Evolutionary conservation across 305 asterid genomes (phyloP).

Genomic region (Solanum hybrid): DNA sequence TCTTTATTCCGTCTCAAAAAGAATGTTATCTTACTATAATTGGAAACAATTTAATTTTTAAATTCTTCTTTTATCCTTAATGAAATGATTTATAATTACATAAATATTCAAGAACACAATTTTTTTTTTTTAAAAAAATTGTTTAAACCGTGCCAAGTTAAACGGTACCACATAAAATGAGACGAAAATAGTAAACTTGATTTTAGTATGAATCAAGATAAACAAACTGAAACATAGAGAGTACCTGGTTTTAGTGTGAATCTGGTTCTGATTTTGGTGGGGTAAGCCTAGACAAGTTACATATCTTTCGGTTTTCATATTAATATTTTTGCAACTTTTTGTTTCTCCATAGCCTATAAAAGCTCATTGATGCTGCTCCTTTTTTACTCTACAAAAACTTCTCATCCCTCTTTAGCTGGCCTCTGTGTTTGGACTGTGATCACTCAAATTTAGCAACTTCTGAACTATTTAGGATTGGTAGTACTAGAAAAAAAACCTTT

Average conservation of each 20-base stretch:
- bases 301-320: conserved; percentile 28
- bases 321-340: conserved; percentile 6
- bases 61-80: too few species aligned
- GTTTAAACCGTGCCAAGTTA: too few species aligned
- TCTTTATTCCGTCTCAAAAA: neutral
- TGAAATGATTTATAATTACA: too few species aligned
- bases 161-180: neutral
- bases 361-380: conserved; percentile 7
- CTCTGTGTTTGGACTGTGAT: neutral
- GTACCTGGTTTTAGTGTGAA: conserved; percentile 25
- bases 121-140: too few species aligned
- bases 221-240: neutral
- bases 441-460: neutral
- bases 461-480: neutral
- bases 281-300: conserved; percentile 29
- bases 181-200: too few species aligned
- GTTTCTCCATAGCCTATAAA: conserved; percentile 20
- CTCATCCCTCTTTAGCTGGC: neutral
- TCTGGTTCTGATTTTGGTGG: conserved; percentile 9
- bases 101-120: too few species aligned
- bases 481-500: neutral
- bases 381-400: conserved; percentile 22
- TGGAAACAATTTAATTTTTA: too few species aligned
- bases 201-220: neutral
- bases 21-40: too few species aligned